Conservation (phyloP, 2,329 filamentous ascomycete genomes). For the Coniella lustricola region DNA sequence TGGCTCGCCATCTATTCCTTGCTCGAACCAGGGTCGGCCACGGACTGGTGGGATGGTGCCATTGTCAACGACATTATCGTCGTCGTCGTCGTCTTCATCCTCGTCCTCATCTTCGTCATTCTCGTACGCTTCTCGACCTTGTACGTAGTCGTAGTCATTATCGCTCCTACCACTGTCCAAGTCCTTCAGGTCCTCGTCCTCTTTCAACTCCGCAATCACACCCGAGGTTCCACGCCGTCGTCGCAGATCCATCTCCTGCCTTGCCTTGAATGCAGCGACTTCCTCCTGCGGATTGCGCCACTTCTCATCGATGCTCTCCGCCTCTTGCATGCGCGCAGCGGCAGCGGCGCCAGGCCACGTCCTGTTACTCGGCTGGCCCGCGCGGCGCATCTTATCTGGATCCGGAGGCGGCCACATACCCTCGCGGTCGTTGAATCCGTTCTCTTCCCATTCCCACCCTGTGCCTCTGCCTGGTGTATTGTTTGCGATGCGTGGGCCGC, state of each 20-base stretch:
- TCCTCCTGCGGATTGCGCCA: slow-evolving; percentile 36
- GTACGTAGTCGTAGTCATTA: not conserved
- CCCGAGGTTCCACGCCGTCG: slow-evolving; percentile 29
- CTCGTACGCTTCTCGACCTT: slow-evolving; percentile 27
- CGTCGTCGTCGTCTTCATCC: not conserved
- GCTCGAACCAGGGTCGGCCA: slow-evolving; percentile 18
- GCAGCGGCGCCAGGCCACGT: slow-evolving; percentile 29
- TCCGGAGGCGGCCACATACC: slow-evolving; percentile 58
- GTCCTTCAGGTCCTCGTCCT: slow-evolving; percentile 46
- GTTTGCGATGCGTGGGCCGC: slow-evolving; percentile 34
- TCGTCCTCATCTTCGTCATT: slow-evolving; percentile 9
- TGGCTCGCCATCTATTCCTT: slow-evolving; percentile 40
- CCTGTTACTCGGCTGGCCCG: slow-evolving; percentile 21
- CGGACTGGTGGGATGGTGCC: slow-evolving; percentile 13
- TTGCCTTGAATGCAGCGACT: slow-evolving; percentile 40
- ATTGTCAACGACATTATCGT: slow-evolving; percentile 19
- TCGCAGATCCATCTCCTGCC: slow-evolving; percentile 42
- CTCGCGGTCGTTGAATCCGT: slow-evolving; percentile 63
- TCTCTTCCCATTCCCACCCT: slow-evolving; percentile 63
- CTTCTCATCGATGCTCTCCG: slow-evolving; percentile 8
- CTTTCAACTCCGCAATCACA: slow-evolving; percentile 44
- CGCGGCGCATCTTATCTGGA: slow-evolving; percentile 50
- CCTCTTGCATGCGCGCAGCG: slow-evolving; percentile 21
- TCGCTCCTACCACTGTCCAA: not conserved
- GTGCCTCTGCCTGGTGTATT: slow-evolving; percentile 25